Conservation (phyloP, 2,329 filamentous ascomycete genomes). For the Arthrobotrys musiformis region DNA sequence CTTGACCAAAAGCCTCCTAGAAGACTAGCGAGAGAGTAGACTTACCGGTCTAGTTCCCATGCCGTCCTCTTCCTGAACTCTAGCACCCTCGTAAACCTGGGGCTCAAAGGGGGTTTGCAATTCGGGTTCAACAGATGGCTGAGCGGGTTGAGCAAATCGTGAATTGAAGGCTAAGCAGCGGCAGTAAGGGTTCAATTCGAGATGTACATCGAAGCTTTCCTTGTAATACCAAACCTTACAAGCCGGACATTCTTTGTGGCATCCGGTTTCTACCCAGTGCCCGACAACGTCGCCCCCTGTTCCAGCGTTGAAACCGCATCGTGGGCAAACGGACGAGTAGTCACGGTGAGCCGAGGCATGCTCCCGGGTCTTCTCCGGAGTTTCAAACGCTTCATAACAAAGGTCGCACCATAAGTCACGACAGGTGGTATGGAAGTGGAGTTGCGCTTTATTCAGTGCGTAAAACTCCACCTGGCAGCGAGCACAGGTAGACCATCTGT, state of each 20-base stretch:
- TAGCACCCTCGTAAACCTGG: neutral
- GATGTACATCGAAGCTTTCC: constrained; percentile 18
- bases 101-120: neutral
- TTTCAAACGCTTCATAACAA: constrained; percentile 3
- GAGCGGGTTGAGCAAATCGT: too few relatives aligned
- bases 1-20: too few relatives aligned
- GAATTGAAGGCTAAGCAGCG: neutral
- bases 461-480: constrained; percentile 32
- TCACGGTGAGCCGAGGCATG: constrained; percentile 1
- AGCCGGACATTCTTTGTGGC: constrained; percentile 17
- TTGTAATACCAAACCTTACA: constrained; percentile 23
- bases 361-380: neutral
- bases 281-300: neutral
- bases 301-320: constrained; percentile 11
- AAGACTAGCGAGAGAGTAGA: too few relatives aligned
- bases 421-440: constrained; percentile 9
- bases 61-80: neutral
- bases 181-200: constrained; percentile 18
- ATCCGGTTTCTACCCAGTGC: constrained; percentile 39
- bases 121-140: neutral
- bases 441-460: neutral
- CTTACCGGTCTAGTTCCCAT: neutral
- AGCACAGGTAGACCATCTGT: constrained; percentile 15
- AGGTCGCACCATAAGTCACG: constrained; percentile 21
- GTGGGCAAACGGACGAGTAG: neutral